Evolutionary conservation across 768 basidiomycete genomes (phyloP), one percentile per base, ranked within the genome.

Genomic region (Pulveroboletus sp.): DNA sequence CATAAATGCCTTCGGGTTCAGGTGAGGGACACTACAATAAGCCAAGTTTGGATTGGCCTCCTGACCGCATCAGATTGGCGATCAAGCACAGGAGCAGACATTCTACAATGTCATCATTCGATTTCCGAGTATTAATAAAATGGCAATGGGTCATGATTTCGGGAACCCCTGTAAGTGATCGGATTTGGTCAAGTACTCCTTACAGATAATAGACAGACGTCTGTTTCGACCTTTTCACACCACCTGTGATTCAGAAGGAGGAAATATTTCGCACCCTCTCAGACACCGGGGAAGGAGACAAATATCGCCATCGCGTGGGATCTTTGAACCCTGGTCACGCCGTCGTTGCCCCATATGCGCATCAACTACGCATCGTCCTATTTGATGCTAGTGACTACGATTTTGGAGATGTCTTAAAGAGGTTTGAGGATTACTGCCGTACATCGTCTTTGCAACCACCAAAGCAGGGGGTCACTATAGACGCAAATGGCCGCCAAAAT

Each of bases 341-440:
- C 25, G 57, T 64, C 3, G 74, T 90, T 31, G 80, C 87, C 0
- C 81, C 84, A 13, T 92, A 84, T 56, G 84, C 86, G 1, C 79
- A 83, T 40, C 84, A 90, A 35, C 64, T 92, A 5, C 83, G 85
- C 23, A 56, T 91, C 29, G 58, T 83, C 10, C 71, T 90, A 1
- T 76, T 72, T 55, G 71, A 82, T 17, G 64, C 74, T n/a, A 56
- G 60, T 4, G 79, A 82, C 43, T 12, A 38, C 20, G 53, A 43
- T 21, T 51, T n/a, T 23, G 48, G 42, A 37, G 65, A 69, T 19
- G 68, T 73, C 42, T 61, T 85, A 5, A 55, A 69, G 13, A 69
- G 69, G 24, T 90, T 92, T 58, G 61, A 69, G 12, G 24, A 68
- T 7, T 76, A 84, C 61, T 88, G 85, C 63, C 52, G 62, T 11